Evolutionary conservation across 2,329 filamentous ascomycete genomes (phyloP).

Genomic region (Alternaria triticimaculans): DNA sequence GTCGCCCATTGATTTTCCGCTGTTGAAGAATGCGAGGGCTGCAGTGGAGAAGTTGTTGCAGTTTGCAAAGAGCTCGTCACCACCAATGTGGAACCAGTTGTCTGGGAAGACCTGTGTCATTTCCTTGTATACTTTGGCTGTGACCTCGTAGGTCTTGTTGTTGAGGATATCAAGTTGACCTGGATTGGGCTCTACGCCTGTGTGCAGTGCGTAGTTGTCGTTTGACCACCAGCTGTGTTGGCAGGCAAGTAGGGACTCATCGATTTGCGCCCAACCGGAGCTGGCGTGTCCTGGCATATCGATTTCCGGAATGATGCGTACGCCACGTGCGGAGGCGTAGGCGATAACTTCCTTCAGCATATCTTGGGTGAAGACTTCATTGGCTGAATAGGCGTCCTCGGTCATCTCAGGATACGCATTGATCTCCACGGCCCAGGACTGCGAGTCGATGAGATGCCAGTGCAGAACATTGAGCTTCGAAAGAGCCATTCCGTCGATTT

Average conservation of each 20-base stretch:
- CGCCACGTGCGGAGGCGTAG: constrained; percentile 61
- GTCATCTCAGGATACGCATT: constrained; percentile 59
- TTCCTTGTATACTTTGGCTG: constrained; percentile 62
- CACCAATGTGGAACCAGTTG: constrained; percentile 63
- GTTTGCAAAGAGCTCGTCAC: constrained; percentile 61
- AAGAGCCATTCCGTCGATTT: constrained; percentile 62
- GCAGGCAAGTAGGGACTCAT: constrained; percentile 64
- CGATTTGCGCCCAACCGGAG: constrained; percentile 63
- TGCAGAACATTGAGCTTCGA: constrained; percentile 65
- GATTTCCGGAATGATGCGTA: constrained; percentile 67
- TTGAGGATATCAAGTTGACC: constrained; percentile 64
- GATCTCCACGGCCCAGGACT: constrained; percentile 63
- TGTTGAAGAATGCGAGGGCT: constrained; percentile 59
- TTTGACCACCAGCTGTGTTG: constrained; percentile 67
- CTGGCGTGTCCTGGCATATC: constrained; percentile 67
- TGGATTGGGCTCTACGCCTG: constrained; percentile 63
- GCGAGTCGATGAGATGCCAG: constrained; percentile 63
- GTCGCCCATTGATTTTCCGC: constrained; percentile 59
- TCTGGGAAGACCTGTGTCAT: constrained; percentile 59
- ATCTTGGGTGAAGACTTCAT: constrained; percentile 55
- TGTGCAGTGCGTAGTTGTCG: constrained; percentile 61
- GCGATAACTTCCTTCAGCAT: constrained; percentile 55
- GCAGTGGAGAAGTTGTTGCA: constrained; percentile 65
- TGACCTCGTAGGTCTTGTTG: constrained; percentile 62
- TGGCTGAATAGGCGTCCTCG: constrained; percentile 61